Evolutionary conservation across 164 flowering plant genomes (phyloP), one percentile per base, ranked within the genome.

Genomic region (Vitis vinifera): DNA sequence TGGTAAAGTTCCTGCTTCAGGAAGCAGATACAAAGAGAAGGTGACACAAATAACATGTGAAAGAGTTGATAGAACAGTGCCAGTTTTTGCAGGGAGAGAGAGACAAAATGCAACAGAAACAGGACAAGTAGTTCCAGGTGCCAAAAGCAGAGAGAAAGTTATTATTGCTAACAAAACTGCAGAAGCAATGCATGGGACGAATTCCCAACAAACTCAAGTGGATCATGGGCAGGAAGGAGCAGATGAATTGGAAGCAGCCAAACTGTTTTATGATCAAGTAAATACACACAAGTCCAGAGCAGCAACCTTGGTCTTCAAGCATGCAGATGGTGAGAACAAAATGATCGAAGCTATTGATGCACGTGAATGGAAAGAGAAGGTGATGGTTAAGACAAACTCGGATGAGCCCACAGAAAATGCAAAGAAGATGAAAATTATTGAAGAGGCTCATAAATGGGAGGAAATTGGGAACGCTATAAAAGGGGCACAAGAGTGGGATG

Each of bases 151-250:
- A 44, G 65, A 72, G 12, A 30, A 71, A 17, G 51, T 48, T 55
- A 12, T 59, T 51, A 8, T 9, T 70, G 55, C 66, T 19, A 65
- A 63, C 29, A 66, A 44, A 59, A 58, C 50, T 59, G 52, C 44
- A 15, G 69, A 44, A 53, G 75, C 27, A 52, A 68, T 55, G 3
- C 47, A 23, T 31, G 59, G 14, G 49, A 30, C 59, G 19, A 55
- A 51, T 47, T 51, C 13, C 51, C 56, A 11, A 9, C 37, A 44
- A 44, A 37, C 59, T 23, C 65, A 30, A 56, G 65, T 47, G 55
- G 62, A 73, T 64, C 14, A 19, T 67, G 50, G 68, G 55, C 23
- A 13, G 70, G 71, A 67, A 71, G 69, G 59, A 55, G 60, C 56
- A 31, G 55, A 63, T 53, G 63, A 37, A 53, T 13, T 37, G 14